Conservation (phyloP, 441 rosid genomes). For the Breynia disticha region DNA sequence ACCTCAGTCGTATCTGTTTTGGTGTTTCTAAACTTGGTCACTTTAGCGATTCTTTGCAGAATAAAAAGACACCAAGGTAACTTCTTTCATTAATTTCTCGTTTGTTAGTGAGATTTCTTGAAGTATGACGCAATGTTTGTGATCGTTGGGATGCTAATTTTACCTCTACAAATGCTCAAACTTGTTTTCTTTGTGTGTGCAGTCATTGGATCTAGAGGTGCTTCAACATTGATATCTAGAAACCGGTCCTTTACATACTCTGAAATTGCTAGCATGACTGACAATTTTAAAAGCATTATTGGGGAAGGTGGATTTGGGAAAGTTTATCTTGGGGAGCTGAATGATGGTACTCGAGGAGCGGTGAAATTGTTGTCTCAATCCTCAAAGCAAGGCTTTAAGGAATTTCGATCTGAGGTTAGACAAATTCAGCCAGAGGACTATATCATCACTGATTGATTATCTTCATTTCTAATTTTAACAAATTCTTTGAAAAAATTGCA, state of each 20-base stretch:
- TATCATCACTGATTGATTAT: background rate
- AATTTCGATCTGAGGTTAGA: slow-evolving; percentile 37
- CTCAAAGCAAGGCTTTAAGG: slow-evolving; percentile 40
- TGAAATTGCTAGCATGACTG: slow-evolving; percentile 27
- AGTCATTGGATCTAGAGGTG: background rate
- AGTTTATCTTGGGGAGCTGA: slow-evolving; percentile 27
- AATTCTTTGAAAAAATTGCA: background rate
- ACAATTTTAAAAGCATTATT: slow-evolving; percentile 21
- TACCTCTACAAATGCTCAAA: too few species aligned
- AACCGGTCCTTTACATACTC: slow-evolving; percentile 19
- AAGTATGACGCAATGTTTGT: too few species aligned
- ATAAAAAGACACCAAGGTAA: background rate
- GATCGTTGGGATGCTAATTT: too few species aligned
- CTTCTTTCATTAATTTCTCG: background rate
- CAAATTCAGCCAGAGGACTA: background rate
- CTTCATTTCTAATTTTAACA: too few species aligned
- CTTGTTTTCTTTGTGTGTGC: too few species aligned
- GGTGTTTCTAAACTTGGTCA: background rate
- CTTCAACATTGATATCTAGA: slow-evolving; percentile 8
- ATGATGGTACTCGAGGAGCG: slow-evolving; percentile 27
- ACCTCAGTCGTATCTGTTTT: background rate
- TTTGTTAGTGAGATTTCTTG: too few species aligned
- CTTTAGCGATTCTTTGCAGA: background rate
- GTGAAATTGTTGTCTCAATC: slow-evolving; percentile 33
- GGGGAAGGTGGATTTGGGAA: slow-evolving; percentile 44